phyloP scores from a whole-genome alignment of 2,329 filamentous ascomycete genomes.

The Aspergillus brunneoviolaceus region DNA sequence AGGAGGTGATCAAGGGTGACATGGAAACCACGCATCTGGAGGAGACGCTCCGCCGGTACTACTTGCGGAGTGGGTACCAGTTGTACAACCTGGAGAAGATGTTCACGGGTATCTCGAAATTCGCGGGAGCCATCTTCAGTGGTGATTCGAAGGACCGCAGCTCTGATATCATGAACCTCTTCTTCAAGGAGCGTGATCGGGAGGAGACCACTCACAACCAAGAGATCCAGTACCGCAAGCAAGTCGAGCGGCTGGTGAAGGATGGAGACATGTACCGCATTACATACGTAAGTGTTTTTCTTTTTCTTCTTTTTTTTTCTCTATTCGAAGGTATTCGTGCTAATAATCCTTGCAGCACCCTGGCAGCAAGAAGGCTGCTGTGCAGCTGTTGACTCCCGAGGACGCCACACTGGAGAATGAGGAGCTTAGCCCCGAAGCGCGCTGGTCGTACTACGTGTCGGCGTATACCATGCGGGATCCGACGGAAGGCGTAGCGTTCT shows the following conservation, averaged over 20 bases:
- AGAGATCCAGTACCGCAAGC: constrained; percentile 86
- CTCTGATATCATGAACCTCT: constrained; percentile 82
- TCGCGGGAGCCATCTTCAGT: constrained; percentile 79
- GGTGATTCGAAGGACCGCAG: constrained; percentile 91
- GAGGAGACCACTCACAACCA: constrained; percentile 86
- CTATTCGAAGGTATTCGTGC: constrained; percentile 6
- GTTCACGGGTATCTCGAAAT: constrained; percentile 74
- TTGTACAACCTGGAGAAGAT: constrained; percentile 91
- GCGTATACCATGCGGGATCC: constrained; percentile 86
- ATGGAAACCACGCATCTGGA: constrained; percentile 82
- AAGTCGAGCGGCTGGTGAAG: constrained; percentile 88
- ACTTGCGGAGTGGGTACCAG: constrained; percentile 86
- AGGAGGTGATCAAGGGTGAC: constrained; percentile 80
- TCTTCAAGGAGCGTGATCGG: constrained; percentile 75
- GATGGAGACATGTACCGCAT: constrained; percentile 90
- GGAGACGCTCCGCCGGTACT: constrained; percentile 87
- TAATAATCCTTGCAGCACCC: constrained; percentile 56
- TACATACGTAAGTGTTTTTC: constrained; percentile 70
- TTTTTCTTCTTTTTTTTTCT: neutral
- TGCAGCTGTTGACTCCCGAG: constrained; percentile 84
- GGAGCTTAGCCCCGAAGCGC: constrained; percentile 60
- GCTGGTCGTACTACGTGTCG: constrained; percentile 95
- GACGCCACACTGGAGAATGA: constrained; percentile 75
- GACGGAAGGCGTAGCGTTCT: constrained; percentile 72
- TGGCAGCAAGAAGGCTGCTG: constrained; percentile 63